Conservation (phyloP, 768 basidiomycete genomes). For the Calocybe indica region DNA sequence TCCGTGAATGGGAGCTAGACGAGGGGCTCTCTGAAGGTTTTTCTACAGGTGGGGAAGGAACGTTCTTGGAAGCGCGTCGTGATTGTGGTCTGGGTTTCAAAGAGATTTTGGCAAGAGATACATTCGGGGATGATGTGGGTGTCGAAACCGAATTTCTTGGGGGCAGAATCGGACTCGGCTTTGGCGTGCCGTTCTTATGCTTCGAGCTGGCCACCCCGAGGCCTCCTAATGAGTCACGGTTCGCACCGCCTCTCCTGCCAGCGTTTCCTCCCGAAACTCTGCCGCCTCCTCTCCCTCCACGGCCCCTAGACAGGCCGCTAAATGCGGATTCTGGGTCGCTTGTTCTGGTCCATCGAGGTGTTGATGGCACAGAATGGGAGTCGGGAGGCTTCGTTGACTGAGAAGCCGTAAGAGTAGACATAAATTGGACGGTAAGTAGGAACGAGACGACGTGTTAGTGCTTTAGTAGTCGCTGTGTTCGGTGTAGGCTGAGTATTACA, state of each 20-base stretch:
- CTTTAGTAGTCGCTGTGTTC: too few relatives aligned
- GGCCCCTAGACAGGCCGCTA: conserved; percentile 24
- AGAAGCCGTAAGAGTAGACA: too few relatives aligned
- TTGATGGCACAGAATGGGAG: conserved; percentile 12
- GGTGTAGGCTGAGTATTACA: too few relatives aligned
- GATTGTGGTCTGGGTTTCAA: conserved; percentile 25
- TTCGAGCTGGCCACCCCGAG: conserved; percentile 14
- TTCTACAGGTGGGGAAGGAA: conserved; percentile 12
- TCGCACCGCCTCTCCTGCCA: conserved; percentile 19
- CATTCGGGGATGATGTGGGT: conserved; percentile 12
- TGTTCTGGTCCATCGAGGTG: conserved; percentile 38
- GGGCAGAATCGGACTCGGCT: conserved; percentile 10
- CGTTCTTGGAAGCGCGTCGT: conserved; percentile 26
- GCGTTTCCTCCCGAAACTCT: conserved; percentile 29
- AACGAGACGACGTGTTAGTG: too few relatives aligned
- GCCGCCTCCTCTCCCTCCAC: conserved; percentile 21
- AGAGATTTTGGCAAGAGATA: conserved; percentile 14
- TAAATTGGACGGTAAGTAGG: too few relatives aligned
- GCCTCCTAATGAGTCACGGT: conserved; percentile 13
- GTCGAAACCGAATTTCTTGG: conserved; percentile 13
- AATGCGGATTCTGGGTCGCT: conserved; percentile 45
- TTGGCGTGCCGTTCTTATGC: conserved; percentile 11
- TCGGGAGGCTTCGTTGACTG: conserved; percentile 17
- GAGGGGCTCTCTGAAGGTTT: not conserved
- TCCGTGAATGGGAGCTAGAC: conserved; percentile 32